Base-by-base conservation (phyloP, 129 eudicot species). In the Flaveria robusta region DNA sequence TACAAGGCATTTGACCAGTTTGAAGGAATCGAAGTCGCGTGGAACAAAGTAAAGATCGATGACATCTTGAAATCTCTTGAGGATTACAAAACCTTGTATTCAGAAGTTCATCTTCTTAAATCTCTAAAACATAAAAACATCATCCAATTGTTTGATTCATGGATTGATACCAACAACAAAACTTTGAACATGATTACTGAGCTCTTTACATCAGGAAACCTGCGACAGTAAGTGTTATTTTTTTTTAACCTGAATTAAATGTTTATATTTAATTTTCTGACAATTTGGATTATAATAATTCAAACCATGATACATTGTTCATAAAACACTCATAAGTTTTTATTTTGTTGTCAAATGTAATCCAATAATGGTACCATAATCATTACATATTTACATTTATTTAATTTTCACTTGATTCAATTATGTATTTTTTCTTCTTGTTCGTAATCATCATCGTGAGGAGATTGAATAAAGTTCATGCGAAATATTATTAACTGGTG, bases 11-110 rank as follows among this genome's bases (percentile, higher is more conserved):
- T 91, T 73, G 99, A 95, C 79, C 92, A 81, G 73, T 39, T 82
- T 18, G 92, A 89, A 20, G 99, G 99, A 65, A 80, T 87, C 66
- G 99, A 91, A 81, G 96, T 95, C 63, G 99, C 99, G 10, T 91
- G 99, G 97, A 91, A 77, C 85, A 86, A 82, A 24, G 89, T 95
- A 42, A 87, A 80, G 78, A 78, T 91, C 16, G 81, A 83, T 49
- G 88, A 84, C 9, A 81, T 84, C 65, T 55, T 91, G 79, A 87
- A 63, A 74, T 86, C 92, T 69, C 84, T 92, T 15, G 92, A 89
- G 11, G 96, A 83, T 71, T 51, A 87, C 74, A 91, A 66, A 41
- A 86, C 77, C 52, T 47, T 91, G 63, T 84, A 89, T 82, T 86
- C 94, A 22, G 96, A 95, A 83, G 92, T 95, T 78, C 82, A 79